Conservation (phyloP, 441 rosid genomes). For the Arabidopsis lyrata region DNA sequence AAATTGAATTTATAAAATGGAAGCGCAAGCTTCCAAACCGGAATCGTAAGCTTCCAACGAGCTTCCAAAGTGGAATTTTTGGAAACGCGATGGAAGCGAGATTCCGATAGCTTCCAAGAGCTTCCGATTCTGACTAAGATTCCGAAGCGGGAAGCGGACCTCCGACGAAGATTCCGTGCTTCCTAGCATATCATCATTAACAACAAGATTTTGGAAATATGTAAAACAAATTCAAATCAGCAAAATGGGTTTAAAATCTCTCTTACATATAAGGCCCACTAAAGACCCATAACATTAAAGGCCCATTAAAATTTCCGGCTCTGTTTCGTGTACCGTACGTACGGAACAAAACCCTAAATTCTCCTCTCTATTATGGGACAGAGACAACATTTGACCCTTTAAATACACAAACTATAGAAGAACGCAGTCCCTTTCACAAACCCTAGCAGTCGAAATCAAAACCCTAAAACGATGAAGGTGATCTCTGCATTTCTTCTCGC, state of each 20-base stretch:
- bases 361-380: slow-evolving; percentile 32
- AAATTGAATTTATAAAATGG: no score
- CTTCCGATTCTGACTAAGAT: no score
- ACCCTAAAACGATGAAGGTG: slow-evolving; percentile 34
- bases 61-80: no score
- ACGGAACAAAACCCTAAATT: slow-evolving; percentile 32
- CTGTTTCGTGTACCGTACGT: slow-evolving; percentile 38
- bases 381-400: background rate
- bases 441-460: slow-evolving; percentile 22
- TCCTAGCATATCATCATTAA: background rate
- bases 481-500: slow-evolving; percentile 33
- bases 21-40: no score
- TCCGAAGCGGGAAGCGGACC: no score
- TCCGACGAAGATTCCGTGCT: no score
- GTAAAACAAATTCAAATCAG: background rate
- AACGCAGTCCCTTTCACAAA: background rate
- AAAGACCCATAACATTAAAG: background rate
- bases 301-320: slow-evolving; percentile 8
- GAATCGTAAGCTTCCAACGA: no score
- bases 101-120: no score
- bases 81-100: no score
- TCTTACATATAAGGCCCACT: background rate
- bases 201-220: background rate
- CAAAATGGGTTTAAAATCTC: background rate
- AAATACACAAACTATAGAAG: slow-evolving; percentile 5